Base-by-base conservation (phyloP, 2,329 filamentous ascomycete species). In the Colletotrichum tofieldiae region DNA sequence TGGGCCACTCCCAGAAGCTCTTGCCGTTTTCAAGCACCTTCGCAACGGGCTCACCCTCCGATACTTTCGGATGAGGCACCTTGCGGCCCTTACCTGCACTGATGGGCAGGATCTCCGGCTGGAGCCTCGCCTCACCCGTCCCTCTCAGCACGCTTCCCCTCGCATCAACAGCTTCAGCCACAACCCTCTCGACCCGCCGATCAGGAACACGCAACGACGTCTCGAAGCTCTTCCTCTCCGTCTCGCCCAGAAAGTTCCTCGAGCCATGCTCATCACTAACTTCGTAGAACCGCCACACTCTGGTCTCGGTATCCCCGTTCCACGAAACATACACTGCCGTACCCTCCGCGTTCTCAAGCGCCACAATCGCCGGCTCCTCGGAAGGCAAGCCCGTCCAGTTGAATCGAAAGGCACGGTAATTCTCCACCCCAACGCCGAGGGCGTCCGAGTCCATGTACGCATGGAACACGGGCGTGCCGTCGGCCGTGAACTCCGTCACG, bases 391-490 rank as follows among this genome's bases (percentile, higher is more conserved):
- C 87, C 3, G 83, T 82, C 88, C 89, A 92, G 20, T 85, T 81
- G 74, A 83, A 86, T 75, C 87, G 88, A 78, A 86, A 87, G 2
- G 84, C 85, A 41, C 89, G 85, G 75, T 91, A 91, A 64, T 86
- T 88, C 75, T 86, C 84, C 3, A 87, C 84, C 76, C 77, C 78
- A 75, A 78, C 77, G 69, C 77, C 79, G 72, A 84, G 67, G 63
- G 77, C 58, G 75, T 83, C 75, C 1, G 79, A 78, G 60, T 82
- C 82, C 43, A 89, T 81, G 75, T 87, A 86, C 3, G 82, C 83
- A 71, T 90, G 86, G 81, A 89, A 89, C 23, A 91, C 80, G 4
- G 86, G 77, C 11, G 83, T 78, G 11, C 88, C 88, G n/a, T 86
- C 83, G 1, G 80, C 75, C 0, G 81, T 81, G 75, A 87, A 84